Evolutionary conservation across 108 stramenopile species (phyloP), one percentile per base, ranked within the genome.

Genomic region (Cyclotella choctawhatcheeana): DNA sequence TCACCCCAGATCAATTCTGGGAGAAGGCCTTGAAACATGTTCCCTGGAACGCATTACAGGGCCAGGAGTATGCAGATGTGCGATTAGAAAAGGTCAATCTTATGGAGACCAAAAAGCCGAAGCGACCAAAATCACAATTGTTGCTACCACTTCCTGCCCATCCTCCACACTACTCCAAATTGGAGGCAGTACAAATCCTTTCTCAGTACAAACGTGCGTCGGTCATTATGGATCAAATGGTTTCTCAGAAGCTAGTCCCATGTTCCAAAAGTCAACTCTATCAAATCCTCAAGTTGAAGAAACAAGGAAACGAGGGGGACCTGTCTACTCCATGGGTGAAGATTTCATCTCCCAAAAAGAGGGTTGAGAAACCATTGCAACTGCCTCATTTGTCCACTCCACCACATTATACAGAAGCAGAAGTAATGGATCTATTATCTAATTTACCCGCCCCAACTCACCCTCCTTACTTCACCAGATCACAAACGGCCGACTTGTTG

Each of bases 101-200:
- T 4, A 4, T 17, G 47, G 47, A 48, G 17, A 48, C 12, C n/a
- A 48, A 48, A 48, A 48, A 10, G 4, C 47, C 47, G 18, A 48
- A 48, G 18, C 12, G 18, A 4, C 8, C 4, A 8, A 48, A 48
- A 4, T 8, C 8, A 48, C 47, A 10, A 40, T 6, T 40, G 8
- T 6, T 40, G 6, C 47, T 56, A 1, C 55, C 55, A 0, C 55
- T 30, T 1, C 55, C 55, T 10, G 1, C 27, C 10, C 2, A 56
- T 6, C 55, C 29, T 4, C 55, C 55, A 30, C n/a, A 31, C 30
- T 56, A 56, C 55, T 31, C 55, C 10, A 54, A 54, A 54, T 14
- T 27, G 3, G 53, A 54, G 25, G 53, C 53, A 5, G 53, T 27
- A 2, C 4, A 25, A 5, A 29, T 54, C 27, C 27, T 54, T 2